phyloP scores from a whole-genome alignment of 768 basidiomycete genomes.

The Amanita molliuscula region DNA sequence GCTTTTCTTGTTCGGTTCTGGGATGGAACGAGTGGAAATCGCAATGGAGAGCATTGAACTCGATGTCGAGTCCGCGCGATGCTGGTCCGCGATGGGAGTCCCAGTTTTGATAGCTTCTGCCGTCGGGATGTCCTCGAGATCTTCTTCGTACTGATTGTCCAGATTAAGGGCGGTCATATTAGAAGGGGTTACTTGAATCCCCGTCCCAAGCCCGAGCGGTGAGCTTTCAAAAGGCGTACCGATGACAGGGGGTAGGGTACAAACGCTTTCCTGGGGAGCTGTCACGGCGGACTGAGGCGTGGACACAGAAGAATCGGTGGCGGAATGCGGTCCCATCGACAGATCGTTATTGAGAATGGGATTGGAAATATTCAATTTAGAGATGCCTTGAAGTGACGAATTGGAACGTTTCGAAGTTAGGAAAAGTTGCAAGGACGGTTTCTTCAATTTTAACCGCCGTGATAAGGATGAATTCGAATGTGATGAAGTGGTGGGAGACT shows the following conservation, averaged over 20 bases:
- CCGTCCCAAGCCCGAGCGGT: slow-evolving; percentile 31
- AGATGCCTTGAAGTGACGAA: slow-evolving; percentile 26
- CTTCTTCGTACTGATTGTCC: background rate
- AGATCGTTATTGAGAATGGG: slow-evolving; percentile 18
- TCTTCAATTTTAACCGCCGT: slow-evolving; percentile 35
- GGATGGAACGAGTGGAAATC: slow-evolving; percentile 4
- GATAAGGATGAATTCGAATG: slow-evolving; percentile 16
- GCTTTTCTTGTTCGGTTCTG: slow-evolving; percentile 9
- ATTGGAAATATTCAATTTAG: slow-evolving; percentile 9
- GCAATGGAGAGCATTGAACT: slow-evolving; percentile 14
- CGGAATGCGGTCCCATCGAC: slow-evolving; percentile 23
- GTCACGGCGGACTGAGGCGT: slow-evolving; percentile 47
- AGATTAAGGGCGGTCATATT: slow-evolving; percentile 19
- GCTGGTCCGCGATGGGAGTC: slow-evolving; percentile 29
- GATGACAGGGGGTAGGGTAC: slow-evolving; percentile 43
- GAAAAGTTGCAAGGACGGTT: slow-evolving; percentile 58
- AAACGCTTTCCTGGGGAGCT: slow-evolving; percentile 40
- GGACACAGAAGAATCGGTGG: slow-evolving; percentile 39
- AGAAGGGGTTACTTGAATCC: slow-evolving; percentile 22
- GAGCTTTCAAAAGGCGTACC: slow-evolving; percentile 52
- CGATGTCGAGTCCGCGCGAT: slow-evolving; percentile 15
- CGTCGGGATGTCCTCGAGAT: slow-evolving; percentile 3
- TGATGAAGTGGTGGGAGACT: slow-evolving; percentile 13
- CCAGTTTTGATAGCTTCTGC: slow-evolving; percentile 9
- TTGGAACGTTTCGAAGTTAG: slow-evolving; percentile 51